phyloP scores from a whole-genome alignment of 164 flowering plant genomes.

The Protea cynaroides region DNA sequence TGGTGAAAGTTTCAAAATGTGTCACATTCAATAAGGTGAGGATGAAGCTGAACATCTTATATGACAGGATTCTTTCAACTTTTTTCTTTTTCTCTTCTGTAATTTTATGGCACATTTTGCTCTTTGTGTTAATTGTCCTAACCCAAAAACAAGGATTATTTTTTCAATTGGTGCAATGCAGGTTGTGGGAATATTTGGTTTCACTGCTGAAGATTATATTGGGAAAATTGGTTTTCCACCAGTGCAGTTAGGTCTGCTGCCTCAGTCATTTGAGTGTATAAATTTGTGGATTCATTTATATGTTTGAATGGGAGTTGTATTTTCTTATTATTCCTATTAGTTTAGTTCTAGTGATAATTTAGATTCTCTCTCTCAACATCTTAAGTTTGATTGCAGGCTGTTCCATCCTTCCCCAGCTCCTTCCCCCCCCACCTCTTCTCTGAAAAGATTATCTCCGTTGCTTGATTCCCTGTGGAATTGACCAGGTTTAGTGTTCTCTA shows the following conservation, averaged over 20 bases:
- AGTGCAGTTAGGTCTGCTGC: constrained; percentile 55
- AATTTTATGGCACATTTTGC: background rate
- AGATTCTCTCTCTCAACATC: constrained; percentile 1
- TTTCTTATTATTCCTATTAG: background rate
- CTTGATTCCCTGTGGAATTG: constrained; percentile 97
- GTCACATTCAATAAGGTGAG: constrained; percentile 83
- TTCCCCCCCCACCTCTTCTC: constrained; percentile 94
- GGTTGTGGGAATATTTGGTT: constrained; percentile 92
- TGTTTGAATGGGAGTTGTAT: background rate
- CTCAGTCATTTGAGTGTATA: background rate
- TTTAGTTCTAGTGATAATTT: background rate
- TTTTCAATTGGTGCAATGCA: constrained; percentile 18
- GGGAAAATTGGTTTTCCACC: constrained; percentile 90
- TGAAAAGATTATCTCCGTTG: constrained; percentile 76
- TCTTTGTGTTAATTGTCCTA: background rate
- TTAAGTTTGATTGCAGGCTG: constrained; percentile 62
- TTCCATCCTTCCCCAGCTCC: constrained; percentile 91
- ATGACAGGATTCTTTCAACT: background rate
- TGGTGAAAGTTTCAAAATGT: constrained; percentile 81
- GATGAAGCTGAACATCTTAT: background rate
- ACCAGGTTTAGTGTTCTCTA: constrained; percentile 55
- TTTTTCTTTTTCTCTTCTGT: background rate
- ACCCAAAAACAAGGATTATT: background rate
- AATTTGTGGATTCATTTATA: background rate
- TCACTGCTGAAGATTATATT: constrained; percentile 84